These are phyloP conservation scores for Apiospora rasikravindrae DNA, from an alignment of 2,329 filamentous ascomycete genomes.

Conservation along the genomic window DNA sequence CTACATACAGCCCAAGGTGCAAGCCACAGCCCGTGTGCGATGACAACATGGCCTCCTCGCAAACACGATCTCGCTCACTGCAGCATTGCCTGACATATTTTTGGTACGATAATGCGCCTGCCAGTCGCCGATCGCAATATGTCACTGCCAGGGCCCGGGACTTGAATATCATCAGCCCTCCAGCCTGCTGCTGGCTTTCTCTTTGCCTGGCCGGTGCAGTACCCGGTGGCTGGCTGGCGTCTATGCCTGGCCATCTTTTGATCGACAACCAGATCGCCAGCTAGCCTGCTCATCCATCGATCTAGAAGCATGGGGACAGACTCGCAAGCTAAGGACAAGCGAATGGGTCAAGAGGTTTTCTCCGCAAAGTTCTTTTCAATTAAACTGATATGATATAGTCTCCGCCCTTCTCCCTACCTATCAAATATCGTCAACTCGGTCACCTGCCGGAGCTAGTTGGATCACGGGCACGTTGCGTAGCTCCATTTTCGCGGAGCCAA, in stretches of 20 bases:
- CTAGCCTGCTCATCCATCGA: not conserved
- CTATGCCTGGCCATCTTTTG: not conserved
- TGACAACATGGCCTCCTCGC: not conserved
- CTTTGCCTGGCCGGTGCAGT: not conserved
- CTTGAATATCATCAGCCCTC: too few species aligned
- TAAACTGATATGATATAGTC: not conserved
- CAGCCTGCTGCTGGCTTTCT: not conserved
- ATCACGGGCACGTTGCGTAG: slow-evolving; percentile 3
- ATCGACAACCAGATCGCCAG: not conserved
- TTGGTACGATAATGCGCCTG: not conserved
- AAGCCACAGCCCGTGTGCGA: not conserved
- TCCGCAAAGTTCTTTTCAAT: not conserved
- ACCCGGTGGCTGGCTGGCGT: not conserved
- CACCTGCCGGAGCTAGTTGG: slow-evolving; percentile 1
- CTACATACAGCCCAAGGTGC: not conserved
- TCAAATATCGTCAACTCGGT: not conserved
- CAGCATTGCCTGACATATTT: not conserved
- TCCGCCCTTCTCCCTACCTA: not conserved
- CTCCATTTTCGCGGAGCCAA: not conserved
- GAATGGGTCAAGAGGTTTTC: not conserved
- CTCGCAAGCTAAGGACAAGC: not conserved
- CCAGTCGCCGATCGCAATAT: not conserved
- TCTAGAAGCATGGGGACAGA: not conserved
- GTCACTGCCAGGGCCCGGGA: not conserved
- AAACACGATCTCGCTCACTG: not conserved